phyloP scores from a whole-genome alignment of 805 yeast genomes.

The Candida orba region DNA sequence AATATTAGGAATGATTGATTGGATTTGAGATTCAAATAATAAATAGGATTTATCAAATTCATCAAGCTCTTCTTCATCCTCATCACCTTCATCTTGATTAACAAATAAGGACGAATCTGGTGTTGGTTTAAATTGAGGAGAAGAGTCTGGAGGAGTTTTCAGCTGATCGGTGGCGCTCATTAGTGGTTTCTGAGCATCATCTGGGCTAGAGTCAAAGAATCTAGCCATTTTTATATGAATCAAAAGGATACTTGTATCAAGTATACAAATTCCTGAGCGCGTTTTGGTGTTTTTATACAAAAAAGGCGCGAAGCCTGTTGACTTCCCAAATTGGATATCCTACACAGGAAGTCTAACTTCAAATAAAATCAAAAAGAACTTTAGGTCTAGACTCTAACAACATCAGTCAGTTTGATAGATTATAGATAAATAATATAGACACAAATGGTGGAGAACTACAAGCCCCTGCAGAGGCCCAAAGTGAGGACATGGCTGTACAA shows the following conservation, averaged over 20 bases:
- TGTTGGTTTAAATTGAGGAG: no score
- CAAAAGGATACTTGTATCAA: no score
- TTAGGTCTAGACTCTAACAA: neutral
- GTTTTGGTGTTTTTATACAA: neutral
- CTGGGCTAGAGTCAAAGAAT: slow-evolving; percentile 2
- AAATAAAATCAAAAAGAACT: neutral
- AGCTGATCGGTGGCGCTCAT: no score
- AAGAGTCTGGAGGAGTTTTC: no score
- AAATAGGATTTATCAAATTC: slow-evolving; percentile 15
- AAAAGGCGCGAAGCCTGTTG: slow-evolving; percentile 1
- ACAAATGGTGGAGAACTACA: neutral
- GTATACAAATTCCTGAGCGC: neutral
- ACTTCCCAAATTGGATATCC: slow-evolving; percentile 4
- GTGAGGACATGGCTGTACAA: slow-evolving; percentile 37
- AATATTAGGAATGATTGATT: slow-evolving; percentile 30
- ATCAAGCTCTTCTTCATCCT: neutral
- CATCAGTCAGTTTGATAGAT: no score
- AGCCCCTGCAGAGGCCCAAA: slow-evolving; percentile 9
- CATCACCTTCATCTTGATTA: neutral
- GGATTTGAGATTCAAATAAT: slow-evolving; percentile 27
- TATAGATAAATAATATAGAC: no score
- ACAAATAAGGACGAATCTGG: no score
- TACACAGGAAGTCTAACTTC: neutral
- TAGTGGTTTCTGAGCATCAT: neutral
- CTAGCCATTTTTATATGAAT: no score